Percentiles rank a stretch among this genome's conserved stretches.
These are phyloP conservation scores for Populus deltoides DNA, from an alignment of 345 rosid genomes.

Conservation along the genomic window DNA sequence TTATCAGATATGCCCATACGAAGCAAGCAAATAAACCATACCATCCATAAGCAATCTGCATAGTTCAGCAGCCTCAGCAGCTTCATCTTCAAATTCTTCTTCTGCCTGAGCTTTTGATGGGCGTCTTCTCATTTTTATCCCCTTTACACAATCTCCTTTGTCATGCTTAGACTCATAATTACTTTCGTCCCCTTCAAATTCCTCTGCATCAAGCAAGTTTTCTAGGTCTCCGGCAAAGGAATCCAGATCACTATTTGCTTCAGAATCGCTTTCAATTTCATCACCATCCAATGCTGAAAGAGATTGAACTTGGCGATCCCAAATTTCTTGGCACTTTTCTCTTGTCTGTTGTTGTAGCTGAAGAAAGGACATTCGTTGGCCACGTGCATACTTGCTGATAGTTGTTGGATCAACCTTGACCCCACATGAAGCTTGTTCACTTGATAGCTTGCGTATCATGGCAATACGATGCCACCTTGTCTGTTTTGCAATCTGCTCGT, in stretches of 20 bases:
- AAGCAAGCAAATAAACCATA: slow-evolving; percentile 32
- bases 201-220: slow-evolving; percentile 97
- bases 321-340: slow-evolving; percentile 97
- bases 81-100: slow-evolving; percentile 96
- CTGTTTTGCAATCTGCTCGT: slow-evolving; percentile 82
- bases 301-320: slow-evolving; percentile 92
- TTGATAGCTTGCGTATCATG: slow-evolving; percentile 95
- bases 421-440: slow-evolving; percentile 97
- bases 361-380: slow-evolving; percentile 96
- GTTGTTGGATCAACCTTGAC: slow-evolving; percentile 94
- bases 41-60: slow-evolving; percentile 96
- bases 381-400: slow-evolving; percentile 93
- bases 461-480: slow-evolving; percentile 99
- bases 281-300: slow-evolving; percentile 80
- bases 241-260: slow-evolving; percentile 95
- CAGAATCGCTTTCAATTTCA: slow-evolving; percentile 86
- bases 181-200: slow-evolving; percentile 76
- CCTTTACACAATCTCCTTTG: slow-evolving; percentile 78
- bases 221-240: slow-evolving; percentile 98
- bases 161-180: slow-evolving; percentile 56
- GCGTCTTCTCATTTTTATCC: slow-evolving; percentile 84
- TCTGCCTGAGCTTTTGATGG: slow-evolving; percentile 75
- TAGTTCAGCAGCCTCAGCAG: slow-evolving; percentile 85
- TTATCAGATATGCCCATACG: not conserved
- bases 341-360: slow-evolving; percentile 99